Percentiles rank a stretch among this genome's conserved stretches.
These are phyloP conservation scores for Lactarius pseudohatsudake DNA, from an alignment of 768 basidiomycete genomes.

Conservation along the genomic window DNA sequence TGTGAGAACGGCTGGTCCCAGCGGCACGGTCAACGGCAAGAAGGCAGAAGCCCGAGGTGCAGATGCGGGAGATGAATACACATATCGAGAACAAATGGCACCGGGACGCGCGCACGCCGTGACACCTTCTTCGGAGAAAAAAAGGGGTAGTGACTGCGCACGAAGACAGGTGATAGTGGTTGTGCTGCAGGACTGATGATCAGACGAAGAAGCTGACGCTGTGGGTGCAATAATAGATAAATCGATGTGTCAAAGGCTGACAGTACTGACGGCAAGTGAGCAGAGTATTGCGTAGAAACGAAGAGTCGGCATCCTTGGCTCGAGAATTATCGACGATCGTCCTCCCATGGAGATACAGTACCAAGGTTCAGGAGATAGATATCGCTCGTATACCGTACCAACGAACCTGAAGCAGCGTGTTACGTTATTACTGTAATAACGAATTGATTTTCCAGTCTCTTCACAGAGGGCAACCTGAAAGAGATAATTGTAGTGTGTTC, in stretches of 20 bases:
- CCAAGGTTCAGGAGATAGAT: neutral
- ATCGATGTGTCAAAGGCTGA: neutral
- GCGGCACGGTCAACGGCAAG: neutral
- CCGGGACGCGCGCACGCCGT: slow-evolving; percentile 3
- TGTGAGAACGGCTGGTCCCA: slow-evolving; percentile 2
- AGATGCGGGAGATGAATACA: neutral
- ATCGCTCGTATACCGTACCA: neutral
- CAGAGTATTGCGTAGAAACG: neutral
- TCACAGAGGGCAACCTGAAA: neutral
- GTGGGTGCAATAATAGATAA: neutral
- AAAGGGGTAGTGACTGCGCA: neutral
- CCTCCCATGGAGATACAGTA: neutral
- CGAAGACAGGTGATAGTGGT: neutral
- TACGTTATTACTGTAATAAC: neutral
- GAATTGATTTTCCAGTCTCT: neutral
- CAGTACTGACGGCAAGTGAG: neutral
- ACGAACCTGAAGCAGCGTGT: neutral
- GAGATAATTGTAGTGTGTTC: neutral
- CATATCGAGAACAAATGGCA: neutral
- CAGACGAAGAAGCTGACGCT: neutral
- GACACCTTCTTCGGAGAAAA: slow-evolving; percentile 1
- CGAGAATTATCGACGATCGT: neutral
- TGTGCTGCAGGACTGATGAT: neutral
- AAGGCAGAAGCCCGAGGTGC: slow-evolving; percentile 8
- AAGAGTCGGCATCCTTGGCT: neutral